Evolutionary conservation across 2,329 filamentous ascomycete species (phyloP), one percentile per base, ranked within the genome.

Genomic region (Xylogone sp.): DNA sequence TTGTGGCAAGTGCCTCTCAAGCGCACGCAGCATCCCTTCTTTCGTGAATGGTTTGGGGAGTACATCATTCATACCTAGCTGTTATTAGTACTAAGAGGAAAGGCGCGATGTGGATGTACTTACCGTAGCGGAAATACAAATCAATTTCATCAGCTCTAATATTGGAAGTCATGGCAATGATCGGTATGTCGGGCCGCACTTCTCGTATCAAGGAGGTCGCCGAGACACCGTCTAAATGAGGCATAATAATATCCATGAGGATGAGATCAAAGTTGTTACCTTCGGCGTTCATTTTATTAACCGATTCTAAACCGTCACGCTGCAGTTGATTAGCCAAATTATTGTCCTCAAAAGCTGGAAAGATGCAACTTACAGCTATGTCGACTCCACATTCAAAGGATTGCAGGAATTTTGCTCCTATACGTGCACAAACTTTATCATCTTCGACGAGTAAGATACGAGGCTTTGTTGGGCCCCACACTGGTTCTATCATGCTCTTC

Each of bases 151-250:
- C 93, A 54, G 90, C 92, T 58, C 94, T 83, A 58, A 99, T 97
- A 66, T 97, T 99, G 3, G 93, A 97, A 2, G 94, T 99, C 94
- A 99, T 97, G 45, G 94, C 94, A 53, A 99, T 90, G 62, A 99
- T 95, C 0, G 94, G 94, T 19, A 88, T 85, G 5, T 85, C 82
- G 34, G 84, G 82, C 57, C 91, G 85, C 56, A 93, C 90, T 65
- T 96, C 89, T 49, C 93, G 84, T 58, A 99, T 97, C 56, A 96
- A 84, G 64, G 94, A 89, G 52, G 91, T 96, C 2, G 94, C 93
- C 16, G 92, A 96, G 5, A 97, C 91, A 60, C 94, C 94, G 63
- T 97, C 94, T 49, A 97, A 77, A 58, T 92, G 88, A 5, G 94
- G 94, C 94, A 99, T 97, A 60, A 99, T 96, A 58, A 99, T 93